Conservation (phyloP, 2,329 filamentous ascomycete genomes). For the Sordariomycetes sp. region DNA sequence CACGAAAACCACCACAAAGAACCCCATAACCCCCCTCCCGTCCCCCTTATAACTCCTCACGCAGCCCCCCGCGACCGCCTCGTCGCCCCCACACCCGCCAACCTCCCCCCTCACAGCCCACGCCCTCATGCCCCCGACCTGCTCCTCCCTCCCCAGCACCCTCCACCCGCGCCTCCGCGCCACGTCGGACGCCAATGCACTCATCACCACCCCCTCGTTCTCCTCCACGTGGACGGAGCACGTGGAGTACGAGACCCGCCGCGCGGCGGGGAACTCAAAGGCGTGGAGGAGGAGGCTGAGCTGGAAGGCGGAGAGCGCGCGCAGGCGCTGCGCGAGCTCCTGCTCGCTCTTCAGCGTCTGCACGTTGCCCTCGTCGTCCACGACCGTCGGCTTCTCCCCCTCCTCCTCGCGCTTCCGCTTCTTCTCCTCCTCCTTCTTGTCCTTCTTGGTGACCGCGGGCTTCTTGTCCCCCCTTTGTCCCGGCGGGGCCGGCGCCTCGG, state of each 20-base stretch:
- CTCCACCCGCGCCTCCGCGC: constrained; percentile 65
- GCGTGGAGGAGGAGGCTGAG: constrained; percentile 74
- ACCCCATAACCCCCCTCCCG: constrained; percentile 79
- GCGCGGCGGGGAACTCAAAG: constrained; percentile 66
- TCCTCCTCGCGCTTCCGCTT: constrained; percentile 32
- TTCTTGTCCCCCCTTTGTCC: neutral
- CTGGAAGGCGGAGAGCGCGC: constrained; percentile 72
- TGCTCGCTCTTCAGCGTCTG: constrained; percentile 39
- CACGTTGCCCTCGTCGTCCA: constrained; percentile 49
- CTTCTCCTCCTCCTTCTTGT: constrained; percentile 9
- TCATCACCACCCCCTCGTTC: constrained; percentile 76
- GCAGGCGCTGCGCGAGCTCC: constrained; percentile 53
- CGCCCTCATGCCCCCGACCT: constrained; percentile 62
- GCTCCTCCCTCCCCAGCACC: constrained; percentile 59
- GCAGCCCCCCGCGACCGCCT: constrained; percentile 58
- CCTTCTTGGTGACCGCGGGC: neutral
- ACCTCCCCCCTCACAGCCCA: constrained; percentile 61
- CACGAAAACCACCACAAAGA: constrained; percentile 86
- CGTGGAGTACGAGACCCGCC: constrained; percentile 80
- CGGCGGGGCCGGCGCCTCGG: constrained; percentile 14
- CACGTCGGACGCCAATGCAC: constrained; percentile 56
- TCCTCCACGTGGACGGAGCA: constrained; percentile 83
- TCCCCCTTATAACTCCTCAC: constrained; percentile 75
- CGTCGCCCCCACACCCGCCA: constrained; percentile 36
- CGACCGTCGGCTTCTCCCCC: constrained; percentile 23